These are phyloP conservation scores for Porcisia deanei DNA, from an alignment of 208 protist genomes.

Conservation along the genomic window DNA sequence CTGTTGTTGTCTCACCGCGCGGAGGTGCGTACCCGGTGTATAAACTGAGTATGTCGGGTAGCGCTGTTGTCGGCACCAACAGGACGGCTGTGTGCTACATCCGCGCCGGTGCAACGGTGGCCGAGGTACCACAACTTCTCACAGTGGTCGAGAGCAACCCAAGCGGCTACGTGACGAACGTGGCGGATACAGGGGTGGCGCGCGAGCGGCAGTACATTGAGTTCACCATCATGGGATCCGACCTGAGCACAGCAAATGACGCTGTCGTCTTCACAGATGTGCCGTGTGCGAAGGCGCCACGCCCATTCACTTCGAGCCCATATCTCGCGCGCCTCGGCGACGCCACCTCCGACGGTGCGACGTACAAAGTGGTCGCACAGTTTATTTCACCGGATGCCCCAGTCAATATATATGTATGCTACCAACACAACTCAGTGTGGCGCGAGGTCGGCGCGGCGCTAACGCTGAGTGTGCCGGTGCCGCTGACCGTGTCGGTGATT, in stretches of 20 bases:
- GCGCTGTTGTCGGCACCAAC: slow-evolving; percentile 22
- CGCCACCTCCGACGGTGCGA: slow-evolving; percentile 34
- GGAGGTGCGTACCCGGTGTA: slow-evolving; percentile 56
- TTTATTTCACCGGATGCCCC: slow-evolving; percentile 35
- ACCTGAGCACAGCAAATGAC: slow-evolving; percentile 44
- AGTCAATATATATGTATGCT: slow-evolving; percentile 66
- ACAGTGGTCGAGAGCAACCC: slow-evolving; percentile 61
- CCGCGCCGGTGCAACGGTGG: slow-evolving; percentile 61
- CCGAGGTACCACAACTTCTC: slow-evolving; percentile 85
- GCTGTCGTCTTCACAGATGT: slow-evolving; percentile 70
- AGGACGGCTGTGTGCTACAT: slow-evolving; percentile 83
- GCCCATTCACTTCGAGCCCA: slow-evolving; percentile 34
- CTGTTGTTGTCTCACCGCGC: slow-evolving; percentile 30
- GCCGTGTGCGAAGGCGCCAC: slow-evolving; percentile 40
- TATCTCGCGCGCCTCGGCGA: slow-evolving; percentile 44
- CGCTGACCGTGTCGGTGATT: slow-evolving; percentile 40
- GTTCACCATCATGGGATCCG: slow-evolving; percentile 61
- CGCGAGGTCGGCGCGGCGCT: slow-evolving; percentile 59
- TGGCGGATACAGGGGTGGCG: slow-evolving; percentile 12
- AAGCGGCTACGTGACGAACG: slow-evolving; percentile 61
- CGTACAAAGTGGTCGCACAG: slow-evolving; percentile 67
- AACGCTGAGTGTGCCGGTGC: slow-evolving; percentile 28
- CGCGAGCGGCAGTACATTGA: slow-evolving; percentile 77
- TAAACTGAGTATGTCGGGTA: slow-evolving; percentile 53
- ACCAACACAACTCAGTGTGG: slow-evolving; percentile 53